A percentile compares a stretch with the other conserved stretches of the same genome.
Evolutionary conservation across 495 filamentous ascomycete genomes (phyloP).

Genomic region (Pyrenula aspistea): DNA sequence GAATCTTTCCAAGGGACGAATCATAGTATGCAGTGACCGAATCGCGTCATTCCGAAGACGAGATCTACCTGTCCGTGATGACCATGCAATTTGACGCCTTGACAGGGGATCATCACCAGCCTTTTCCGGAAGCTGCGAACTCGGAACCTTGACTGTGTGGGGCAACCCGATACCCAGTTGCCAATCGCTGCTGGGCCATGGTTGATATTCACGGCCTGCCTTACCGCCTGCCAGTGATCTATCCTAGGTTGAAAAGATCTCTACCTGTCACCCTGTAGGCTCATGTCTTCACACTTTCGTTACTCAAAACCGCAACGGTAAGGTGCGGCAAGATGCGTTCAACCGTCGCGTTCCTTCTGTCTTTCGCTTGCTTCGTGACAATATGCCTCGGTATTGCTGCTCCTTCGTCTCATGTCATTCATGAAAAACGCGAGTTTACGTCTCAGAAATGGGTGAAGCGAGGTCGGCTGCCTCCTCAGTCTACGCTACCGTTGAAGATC

Average conservation of each 20-base stretch:
- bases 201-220: no score
- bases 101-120: background rate
- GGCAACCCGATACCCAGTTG: background rate
- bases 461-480: slow-evolving; percentile 14
- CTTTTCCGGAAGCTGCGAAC: background rate
- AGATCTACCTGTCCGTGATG: no score
- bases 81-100: slow-evolving; percentile 2
- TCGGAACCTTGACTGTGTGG: background rate
- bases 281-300: background rate
- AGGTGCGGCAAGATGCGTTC: no score
- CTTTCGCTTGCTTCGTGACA: background rate
- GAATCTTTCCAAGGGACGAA: no score
- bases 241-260: background rate
- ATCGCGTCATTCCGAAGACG: no score
- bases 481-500: slow-evolving; percentile 40
- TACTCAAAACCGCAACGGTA: background rate
- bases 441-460: slow-evolving; percentile 19
- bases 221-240: background rate
- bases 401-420: slow-evolving; percentile 15
- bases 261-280: background rate
- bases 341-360: background rate
- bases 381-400: background rate
- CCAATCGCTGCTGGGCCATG: no score
- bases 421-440: slow-evolving; percentile 27
- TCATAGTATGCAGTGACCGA: no score